phyloP scores from a whole-genome alignment of 352 stramenopile genomes.

The Pythium folliculosum region DNA sequence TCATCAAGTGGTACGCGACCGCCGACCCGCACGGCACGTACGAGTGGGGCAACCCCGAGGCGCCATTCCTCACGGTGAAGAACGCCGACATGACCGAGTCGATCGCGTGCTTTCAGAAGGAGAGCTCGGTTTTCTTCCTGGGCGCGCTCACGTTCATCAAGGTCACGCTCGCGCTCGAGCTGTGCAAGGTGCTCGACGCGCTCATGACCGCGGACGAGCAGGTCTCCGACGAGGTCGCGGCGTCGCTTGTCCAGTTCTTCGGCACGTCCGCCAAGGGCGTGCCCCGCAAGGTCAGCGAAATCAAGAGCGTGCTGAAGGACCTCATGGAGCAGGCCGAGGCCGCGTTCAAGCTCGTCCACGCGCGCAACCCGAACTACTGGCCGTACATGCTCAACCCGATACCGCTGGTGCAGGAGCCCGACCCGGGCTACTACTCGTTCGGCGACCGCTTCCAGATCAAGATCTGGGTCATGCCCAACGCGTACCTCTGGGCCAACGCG shows the following conservation, averaged over 20 bases:
- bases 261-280: neutral
- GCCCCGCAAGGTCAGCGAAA: neutral
- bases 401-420: conserved; percentile 2
- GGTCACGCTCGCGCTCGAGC: neutral
- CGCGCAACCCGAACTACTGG: conserved; percentile 19
- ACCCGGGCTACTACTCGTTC: conserved; percentile 7
- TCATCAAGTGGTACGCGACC: conserved; percentile 27
- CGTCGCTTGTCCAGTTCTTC: neutral
- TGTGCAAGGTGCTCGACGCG: neutral
- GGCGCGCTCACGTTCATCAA: conserved; percentile 15
- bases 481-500: conserved; percentile 8
- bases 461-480: conserved; percentile 18
- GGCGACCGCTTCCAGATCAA: conserved; percentile 23
- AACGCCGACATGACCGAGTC: conserved; percentile 20
- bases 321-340: neutral
- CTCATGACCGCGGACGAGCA: neutral
- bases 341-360: conserved; percentile 8
- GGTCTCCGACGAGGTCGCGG: neutral
- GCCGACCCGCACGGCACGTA: conserved; percentile 7
- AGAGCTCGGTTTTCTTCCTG: conserved; percentile 2
- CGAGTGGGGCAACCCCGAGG: conserved; percentile 13
- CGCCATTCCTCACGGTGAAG: conserved; percentile 12
- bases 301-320: conserved; percentile 4
- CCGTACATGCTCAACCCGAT: conserved; percentile 1
- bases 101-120: neutral